phyloP scores from a whole-genome alignment of 2,329 filamentous ascomycete species.

The Aspergillus sp. region DNA sequence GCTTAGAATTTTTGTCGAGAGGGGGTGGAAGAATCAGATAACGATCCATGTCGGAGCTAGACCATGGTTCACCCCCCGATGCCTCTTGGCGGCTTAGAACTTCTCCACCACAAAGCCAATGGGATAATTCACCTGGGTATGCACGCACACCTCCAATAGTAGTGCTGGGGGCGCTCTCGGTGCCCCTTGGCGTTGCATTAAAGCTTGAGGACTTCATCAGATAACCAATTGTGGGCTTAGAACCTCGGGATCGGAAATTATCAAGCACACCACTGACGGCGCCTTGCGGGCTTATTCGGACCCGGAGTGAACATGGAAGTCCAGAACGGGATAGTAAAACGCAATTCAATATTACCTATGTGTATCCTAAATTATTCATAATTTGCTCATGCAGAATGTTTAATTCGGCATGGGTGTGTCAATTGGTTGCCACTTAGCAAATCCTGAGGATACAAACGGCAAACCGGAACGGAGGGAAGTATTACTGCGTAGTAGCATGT shows the following conservation, averaged over 20 bases:
- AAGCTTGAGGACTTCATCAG: neutral
- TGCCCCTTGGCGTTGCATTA: neutral
- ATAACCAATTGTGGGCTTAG: neutral
- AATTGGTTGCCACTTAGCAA: neutral
- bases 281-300: neutral
- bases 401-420: neutral
- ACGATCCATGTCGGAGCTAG: neutral
- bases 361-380: neutral
- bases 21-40: neutral
- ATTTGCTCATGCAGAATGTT: neutral
- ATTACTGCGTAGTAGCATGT: neutral
- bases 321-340: neutral
- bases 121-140: neutral
- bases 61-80: neutral
- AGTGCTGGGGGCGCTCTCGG: neutral
- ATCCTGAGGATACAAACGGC: neutral
- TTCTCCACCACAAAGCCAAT: neutral
- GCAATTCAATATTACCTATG: neutral
- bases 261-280: neutral
- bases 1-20: neutral
- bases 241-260: neutral
- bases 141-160: neutral
- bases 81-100: neutral
- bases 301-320: neutral
- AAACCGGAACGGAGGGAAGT: neutral